Base-by-base conservation (phyloP, 805 yeast genomes). In the Candida parachauliodes region DNA sequence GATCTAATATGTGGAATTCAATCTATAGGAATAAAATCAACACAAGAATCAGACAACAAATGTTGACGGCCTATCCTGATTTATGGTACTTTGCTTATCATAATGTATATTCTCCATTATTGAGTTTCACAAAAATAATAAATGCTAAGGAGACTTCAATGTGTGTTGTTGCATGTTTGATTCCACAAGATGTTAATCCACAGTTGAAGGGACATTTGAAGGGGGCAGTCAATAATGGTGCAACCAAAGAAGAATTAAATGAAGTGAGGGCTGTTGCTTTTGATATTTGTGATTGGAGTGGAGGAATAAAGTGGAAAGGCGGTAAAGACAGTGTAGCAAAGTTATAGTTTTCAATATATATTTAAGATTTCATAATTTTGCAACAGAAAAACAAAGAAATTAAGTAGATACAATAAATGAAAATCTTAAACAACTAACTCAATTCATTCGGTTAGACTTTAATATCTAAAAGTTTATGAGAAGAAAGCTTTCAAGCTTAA, bases 131-230 rank as follows among this genome's bases (percentile, higher is more conserved):
- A 12, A 81, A 70, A 2, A 70, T 87, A 1, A 59, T 89, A 20
- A 52, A 69, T 3, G 79, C 83, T 1, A 70, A 67, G 45, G 95
- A 88, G 45, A 83, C 96, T 1, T 79, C 91, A 22, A 54, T 87
- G 41, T 81, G 87, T 22, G 77, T 89, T 2, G 75, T 89, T 12
- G 81, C 94, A 0, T 73, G 91, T 43, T 69, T 89, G 47, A 79
- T 89, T 8, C 96, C 97, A 1, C 96, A 87, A 54, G 95, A 89
- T 57, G 96, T 89, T 8, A 87, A 85, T 48, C 95, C 96, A 0
- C 96, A 89, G 51, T 68, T 89, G 47, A 85, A 87, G 59, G 97
- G 97, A 0, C 97, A 89, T 55, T 68, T 89, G 43, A 77, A 74
- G 55, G 97, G 97, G 0, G 96, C 96, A 0, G 44, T 80, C 34